Evolutionary conservation across 768 basidiomycete genomes (phyloP).

Genomic region (Xanthoconium purpureum): DNA sequence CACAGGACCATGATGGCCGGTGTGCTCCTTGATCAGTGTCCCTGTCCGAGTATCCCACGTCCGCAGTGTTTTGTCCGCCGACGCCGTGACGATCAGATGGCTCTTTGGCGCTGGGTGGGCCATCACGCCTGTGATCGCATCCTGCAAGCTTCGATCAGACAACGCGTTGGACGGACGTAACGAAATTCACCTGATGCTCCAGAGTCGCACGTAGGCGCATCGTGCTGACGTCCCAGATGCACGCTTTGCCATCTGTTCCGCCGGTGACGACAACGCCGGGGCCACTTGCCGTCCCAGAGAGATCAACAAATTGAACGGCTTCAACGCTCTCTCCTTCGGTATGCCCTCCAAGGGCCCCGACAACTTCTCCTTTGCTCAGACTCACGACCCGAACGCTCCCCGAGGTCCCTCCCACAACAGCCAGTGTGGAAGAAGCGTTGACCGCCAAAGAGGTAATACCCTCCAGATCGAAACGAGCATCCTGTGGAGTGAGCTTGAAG

Average conservation of each 20-base stretch:
- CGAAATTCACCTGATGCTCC: slow-evolving; percentile 66
- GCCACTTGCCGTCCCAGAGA: slow-evolving; percentile 53
- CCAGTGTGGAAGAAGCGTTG: slow-evolving; percentile 85
- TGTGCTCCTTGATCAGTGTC: slow-evolving; percentile 69
- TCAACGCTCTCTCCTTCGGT: slow-evolving; percentile 87
- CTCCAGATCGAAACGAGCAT: slow-evolving; percentile 74
- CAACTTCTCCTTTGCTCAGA: slow-evolving; percentile 80
- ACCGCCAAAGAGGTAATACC: slow-evolving; percentile 86
- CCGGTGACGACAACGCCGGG: slow-evolving; percentile 72
- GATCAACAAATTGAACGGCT: slow-evolving; percentile 77
- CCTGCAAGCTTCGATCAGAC: slow-evolving; percentile 45
- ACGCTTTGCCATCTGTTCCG: slow-evolving; percentile 90
- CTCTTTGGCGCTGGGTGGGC: slow-evolving; percentile 71
- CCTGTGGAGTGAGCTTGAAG: slow-evolving; percentile 71
- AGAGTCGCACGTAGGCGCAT: slow-evolving; percentile 81
- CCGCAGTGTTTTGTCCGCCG: slow-evolving; percentile 80
- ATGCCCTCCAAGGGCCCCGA: slow-evolving; percentile 78
- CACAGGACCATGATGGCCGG: slow-evolving; percentile 77
- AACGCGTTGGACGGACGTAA: not conserved
- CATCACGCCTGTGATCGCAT: slow-evolving; percentile 80
- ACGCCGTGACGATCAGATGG: slow-evolving; percentile 79
- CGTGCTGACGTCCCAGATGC: slow-evolving; percentile 91
- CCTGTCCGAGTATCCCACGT: slow-evolving; percentile 96
- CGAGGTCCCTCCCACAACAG: slow-evolving; percentile 81
- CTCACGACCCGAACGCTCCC: slow-evolving; percentile 88